Evolutionary conservation across 108 stramenopile species (phyloP), one percentile per base, ranked within the genome.

Genomic region (Parmales sp.): DNA sequence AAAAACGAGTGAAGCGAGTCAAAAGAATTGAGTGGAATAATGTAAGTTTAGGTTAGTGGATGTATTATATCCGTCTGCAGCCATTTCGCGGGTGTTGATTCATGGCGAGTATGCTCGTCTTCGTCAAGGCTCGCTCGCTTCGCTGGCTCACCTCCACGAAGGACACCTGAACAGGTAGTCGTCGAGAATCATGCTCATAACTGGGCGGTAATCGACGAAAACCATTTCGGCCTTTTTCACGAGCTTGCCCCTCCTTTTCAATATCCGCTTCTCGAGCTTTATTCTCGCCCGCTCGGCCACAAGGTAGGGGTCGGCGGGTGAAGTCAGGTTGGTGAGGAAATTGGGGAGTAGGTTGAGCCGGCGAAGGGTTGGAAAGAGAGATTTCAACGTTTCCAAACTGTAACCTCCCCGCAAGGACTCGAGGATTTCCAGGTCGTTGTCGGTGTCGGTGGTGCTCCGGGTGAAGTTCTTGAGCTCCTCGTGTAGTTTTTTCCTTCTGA

Each of bases 111-210:
- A n/a, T n/a, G n/a, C 26, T 18, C 67, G 48, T 19, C 54, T 41
- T 26, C 63, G 64, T 8, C n/a, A n/a, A n/a, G n/a, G n/a, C n/a
- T n/a, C n/a, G n/a, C n/a, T n/a, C 50, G 38, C 51, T 72, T 74
- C 38, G 16, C 76, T 76, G 6, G 87, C 85, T 51, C 67, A 78
- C 41, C 81, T 80, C 80, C 86, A 85, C 22, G 66, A 81, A 7
- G 90, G 88, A 49, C 90, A 92, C 6, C 88, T 76, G 77, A 92
- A 92, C 23, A 92, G 74, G 67, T 92, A 92, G 67, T 92, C 90
- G 60, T 80, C 79, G 48, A 92, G 80, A 73, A 92, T 92, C 38
- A 79, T 74, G 22, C 82, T 81, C 81, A 85, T 80, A 34, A 89
- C 88, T 38, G 83, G 86, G 6, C 90, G 80, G 68, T 92, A 92